These are phyloP conservation scores for Blastosporella zonata DNA, from an alignment of 1,284 basidiomycete genomes.

Conservation along the genomic window DNA sequence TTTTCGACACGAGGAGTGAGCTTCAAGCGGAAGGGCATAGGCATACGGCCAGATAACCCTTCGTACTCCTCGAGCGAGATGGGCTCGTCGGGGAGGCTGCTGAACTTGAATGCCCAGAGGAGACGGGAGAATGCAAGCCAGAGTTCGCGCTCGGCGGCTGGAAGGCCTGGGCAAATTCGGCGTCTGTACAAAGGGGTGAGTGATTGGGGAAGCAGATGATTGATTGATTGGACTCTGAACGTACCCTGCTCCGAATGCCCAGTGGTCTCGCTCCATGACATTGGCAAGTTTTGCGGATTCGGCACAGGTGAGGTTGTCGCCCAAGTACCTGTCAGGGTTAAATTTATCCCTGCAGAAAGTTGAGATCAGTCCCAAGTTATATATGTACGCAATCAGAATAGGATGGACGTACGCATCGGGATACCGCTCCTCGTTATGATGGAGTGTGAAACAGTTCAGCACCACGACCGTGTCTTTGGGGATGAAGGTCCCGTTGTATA, in stretches of 20 bases:
- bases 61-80: constrained; percentile 39
- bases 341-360: constrained; percentile 6
- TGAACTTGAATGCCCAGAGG: constrained; percentile 37
- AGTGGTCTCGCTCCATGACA: constrained; percentile 40
- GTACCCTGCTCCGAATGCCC: constrained; percentile 36
- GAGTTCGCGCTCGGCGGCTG: constrained; percentile 36
- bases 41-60: constrained; percentile 35
- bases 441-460: constrained; percentile 37
- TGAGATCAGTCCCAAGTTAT: neutral
- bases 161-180: constrained; percentile 37
- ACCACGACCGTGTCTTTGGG: constrained; percentile 37
- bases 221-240: neutral
- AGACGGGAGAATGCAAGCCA: constrained; percentile 37
- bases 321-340: constrained; percentile 29
- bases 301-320: constrained; percentile 22
- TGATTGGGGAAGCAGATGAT: neutral
- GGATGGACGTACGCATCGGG: constrained; percentile 28
- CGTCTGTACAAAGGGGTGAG: constrained; percentile 23
- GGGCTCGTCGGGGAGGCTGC: constrained; percentile 31
- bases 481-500: constrained; percentile 36
- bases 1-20: constrained; percentile 27
- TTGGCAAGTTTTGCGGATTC: constrained; percentile 37
- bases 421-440: constrained; percentile 36
- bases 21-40: constrained; percentile 31
- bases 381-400: neutral